These are phyloP conservation scores for Cordyceps militaris DNA, from an alignment of 2,329 filamentous ascomycete species.

Conservation along the genomic window DNA sequence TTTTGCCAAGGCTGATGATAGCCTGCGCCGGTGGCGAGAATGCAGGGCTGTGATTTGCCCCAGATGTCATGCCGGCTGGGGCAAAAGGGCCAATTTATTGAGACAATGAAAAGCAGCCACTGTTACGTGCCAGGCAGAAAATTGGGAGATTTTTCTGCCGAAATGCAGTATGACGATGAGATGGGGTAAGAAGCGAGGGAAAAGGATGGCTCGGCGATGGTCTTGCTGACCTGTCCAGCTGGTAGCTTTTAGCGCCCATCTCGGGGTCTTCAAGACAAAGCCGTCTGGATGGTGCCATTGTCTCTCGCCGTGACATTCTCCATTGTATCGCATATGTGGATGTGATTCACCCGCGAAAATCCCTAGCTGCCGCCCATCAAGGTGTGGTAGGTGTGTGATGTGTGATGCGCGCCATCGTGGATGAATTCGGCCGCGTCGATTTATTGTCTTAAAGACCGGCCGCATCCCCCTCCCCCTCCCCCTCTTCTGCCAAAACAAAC, in stretches of 20 bases:
- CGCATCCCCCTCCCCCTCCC: background rate
- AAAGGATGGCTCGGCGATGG: background rate
- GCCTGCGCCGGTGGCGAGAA: background rate
- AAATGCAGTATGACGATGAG: background rate
- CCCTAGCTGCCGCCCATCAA: conserved; percentile 5
- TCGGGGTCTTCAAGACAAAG: background rate
- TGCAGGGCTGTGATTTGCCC: conserved; percentile 9
- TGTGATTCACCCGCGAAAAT: background rate
- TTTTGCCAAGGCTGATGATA: background rate
- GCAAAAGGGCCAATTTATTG: background rate
- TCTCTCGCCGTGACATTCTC: background rate
- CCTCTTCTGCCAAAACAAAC: background rate
- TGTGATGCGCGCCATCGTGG: background rate
- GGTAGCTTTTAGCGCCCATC: background rate
- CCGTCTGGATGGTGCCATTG: background rate
- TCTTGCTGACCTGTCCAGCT: background rate
- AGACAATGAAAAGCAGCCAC: conserved; percentile 1
- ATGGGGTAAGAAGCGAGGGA: background rate
- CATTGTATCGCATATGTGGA: background rate
- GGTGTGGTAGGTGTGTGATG: conserved; percentile 1
- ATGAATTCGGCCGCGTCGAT: conserved; percentile 2
- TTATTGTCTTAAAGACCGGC: conserved; percentile 1
- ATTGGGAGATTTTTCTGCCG: no score
- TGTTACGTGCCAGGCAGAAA: background rate
- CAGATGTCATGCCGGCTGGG: conserved; percentile 5